A percentile compares a stretch with the other conserved stretches of the same genome.
Conservation (phyloP, 306 rosid genomes). For the Lotus japonicus region DNA sequence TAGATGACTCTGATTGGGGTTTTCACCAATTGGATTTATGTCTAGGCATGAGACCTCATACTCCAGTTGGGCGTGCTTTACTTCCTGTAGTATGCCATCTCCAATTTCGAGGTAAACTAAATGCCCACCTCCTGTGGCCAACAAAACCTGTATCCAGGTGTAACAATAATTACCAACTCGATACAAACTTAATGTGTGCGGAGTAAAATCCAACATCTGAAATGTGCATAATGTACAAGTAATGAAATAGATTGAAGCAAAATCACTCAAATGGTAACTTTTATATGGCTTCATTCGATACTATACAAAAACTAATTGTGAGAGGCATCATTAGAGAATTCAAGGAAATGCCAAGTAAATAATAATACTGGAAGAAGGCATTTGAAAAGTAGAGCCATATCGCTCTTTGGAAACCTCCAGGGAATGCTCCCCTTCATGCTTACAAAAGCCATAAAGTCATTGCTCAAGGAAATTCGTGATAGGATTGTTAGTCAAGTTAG, state of each 20-base stretch:
- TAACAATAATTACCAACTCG: constrained; percentile 3
- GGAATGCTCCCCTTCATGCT: not conserved
- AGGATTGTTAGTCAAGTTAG: too few relatives aligned
- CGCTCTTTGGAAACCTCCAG: not conserved
- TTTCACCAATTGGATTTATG: constrained; percentile 90
- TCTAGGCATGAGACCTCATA: constrained; percentile 93
- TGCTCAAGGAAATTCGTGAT: too few relatives aligned
- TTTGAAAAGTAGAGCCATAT: not conserved
- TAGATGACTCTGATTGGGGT: constrained; percentile 67
- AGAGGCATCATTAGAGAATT: too few relatives aligned
- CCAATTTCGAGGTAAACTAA: constrained; percentile 86
- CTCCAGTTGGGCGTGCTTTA: constrained; percentile 68
- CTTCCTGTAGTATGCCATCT: constrained; percentile 60
- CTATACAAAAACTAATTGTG: too few relatives aligned
- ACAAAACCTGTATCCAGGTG: constrained; percentile 67
- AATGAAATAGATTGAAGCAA: not conserved
- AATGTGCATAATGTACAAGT: not conserved
- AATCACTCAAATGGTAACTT: not conserved
- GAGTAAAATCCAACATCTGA: not conserved
- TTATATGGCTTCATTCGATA: too few relatives aligned
- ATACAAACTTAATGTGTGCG: not conserved
- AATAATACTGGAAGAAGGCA: not conserved
- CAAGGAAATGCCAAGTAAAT: too few relatives aligned
- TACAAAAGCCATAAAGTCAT: not conserved
- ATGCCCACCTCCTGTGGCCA: constrained; percentile 95